Conservation (phyloP, 1,284 basidiomycete genomes). For the Ustilago shanxiensis region DNA sequence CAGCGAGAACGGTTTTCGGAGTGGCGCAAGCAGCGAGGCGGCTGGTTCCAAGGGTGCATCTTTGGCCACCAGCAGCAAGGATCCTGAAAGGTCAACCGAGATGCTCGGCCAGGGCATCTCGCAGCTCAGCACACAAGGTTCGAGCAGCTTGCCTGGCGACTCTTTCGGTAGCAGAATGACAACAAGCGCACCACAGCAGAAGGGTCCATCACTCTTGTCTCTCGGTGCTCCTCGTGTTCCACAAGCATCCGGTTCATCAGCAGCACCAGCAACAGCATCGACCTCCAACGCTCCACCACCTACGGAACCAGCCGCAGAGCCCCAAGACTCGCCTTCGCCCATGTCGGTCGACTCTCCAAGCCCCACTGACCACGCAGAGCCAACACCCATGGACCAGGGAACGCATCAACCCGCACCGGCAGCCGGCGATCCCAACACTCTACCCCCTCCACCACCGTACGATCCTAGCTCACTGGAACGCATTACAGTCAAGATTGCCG, state of each 20-base stretch:
- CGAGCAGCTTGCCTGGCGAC: constrained; percentile 64
- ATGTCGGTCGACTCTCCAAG: constrained; percentile 54
- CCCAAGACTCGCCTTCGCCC: constrained; percentile 50
- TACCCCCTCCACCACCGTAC: constrained; percentile 75
- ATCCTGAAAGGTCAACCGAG: constrained; percentile 74
- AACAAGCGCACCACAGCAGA: constrained; percentile 70
- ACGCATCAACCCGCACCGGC: constrained; percentile 71
- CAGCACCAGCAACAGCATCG: constrained; percentile 12
- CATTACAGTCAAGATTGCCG: constrained; percentile 98
- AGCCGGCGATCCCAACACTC: constrained; percentile 74
- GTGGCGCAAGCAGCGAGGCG: constrained; percentile 52
- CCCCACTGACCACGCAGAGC: constrained; percentile 23
- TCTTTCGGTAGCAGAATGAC: constrained; percentile 75
- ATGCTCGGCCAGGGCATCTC: constrained; percentile 74
- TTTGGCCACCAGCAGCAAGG: constrained; percentile 43
- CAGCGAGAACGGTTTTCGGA: constrained; percentile 52
- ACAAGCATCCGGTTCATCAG: constrained; percentile 18
- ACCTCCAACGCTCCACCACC: constrained; percentile 12
- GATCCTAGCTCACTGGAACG: constrained; percentile 78
- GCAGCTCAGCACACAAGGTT: constrained; percentile 77
- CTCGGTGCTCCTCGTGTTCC: constrained; percentile 71
- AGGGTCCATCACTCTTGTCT: constrained; percentile 83
- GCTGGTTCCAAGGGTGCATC: constrained; percentile 53
- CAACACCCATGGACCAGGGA: constrained; percentile 44
- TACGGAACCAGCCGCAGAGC: constrained; percentile 55